Conservation (phyloP, 1,139 yeast species). For the Diutina siamensis region DNA sequence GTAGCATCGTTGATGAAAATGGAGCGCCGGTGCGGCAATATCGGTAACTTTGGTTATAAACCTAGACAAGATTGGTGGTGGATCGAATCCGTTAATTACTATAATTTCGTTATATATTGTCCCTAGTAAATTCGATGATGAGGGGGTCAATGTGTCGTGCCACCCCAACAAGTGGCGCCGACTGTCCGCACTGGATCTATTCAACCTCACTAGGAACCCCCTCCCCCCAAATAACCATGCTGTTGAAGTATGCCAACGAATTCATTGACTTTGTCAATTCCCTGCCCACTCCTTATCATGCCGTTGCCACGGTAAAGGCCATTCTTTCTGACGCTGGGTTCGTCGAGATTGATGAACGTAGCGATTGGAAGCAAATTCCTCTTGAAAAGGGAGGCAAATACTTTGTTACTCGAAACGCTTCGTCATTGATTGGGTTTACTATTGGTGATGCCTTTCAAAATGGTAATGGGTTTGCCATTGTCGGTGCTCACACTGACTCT, state of each 20-base stretch:
- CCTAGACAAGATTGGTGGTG: neutral
- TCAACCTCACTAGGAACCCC: no score
- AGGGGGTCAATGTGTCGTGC: no score
- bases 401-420: conserved; percentile 75
- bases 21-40: no score
- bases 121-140: no score
- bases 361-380: conserved; percentile 46
- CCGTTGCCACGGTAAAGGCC: conserved; percentile 54
- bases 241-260: conserved; percentile 28
- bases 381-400: conserved; percentile 53
- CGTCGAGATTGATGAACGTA: conserved; percentile 59
- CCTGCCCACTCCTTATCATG: conserved; percentile 94
- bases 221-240: neutral
- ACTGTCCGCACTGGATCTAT: no score
- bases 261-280: conserved; percentile 71
- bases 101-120: no score
- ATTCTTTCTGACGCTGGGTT: conserved; percentile 54
- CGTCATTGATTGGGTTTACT: conserved; percentile 80
- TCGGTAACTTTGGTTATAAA: neutral
- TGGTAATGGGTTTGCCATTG: conserved; percentile 79
- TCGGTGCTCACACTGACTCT: conserved; percentile 93
- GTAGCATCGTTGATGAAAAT: no score
- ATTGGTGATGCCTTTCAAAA: conserved; percentile 63
- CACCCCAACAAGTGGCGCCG: no score
- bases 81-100: no score